Conservation (phyloP, 257 asterid genomes). For the Nicotiana benthamiana region DNA sequence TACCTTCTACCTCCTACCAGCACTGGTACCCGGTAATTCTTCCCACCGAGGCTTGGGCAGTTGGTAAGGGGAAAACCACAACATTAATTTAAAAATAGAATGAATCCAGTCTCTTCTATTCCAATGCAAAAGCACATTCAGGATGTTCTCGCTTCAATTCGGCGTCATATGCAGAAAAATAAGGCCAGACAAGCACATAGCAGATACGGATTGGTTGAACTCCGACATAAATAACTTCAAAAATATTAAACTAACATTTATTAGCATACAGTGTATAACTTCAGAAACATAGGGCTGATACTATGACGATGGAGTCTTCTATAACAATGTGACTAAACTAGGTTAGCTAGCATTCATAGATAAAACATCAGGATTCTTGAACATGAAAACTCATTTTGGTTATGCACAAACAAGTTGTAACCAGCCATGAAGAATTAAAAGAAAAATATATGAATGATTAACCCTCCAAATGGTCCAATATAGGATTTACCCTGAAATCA, state of each 20-base stretch:
- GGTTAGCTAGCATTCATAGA: not conserved
- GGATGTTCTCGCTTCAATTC: not conserved
- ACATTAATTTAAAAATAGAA: not conserved
- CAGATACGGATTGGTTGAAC: not conserved
- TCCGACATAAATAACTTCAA: not conserved
- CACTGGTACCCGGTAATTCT: not conserved
- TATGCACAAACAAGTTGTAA: not conserved
- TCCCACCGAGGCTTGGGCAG: not conserved
- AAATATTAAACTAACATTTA: not conserved
- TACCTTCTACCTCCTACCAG: not conserved
- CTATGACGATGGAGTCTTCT: not conserved
- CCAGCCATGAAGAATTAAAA: not conserved
- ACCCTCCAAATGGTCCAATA: not conserved
- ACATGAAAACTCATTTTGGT: not conserved
- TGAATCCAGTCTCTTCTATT: not conserved
- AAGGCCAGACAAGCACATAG: not conserved
- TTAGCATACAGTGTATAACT: not conserved
- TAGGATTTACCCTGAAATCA: not conserved
- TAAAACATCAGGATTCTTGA: not conserved
- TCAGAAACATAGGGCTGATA: not conserved
- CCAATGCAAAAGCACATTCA: not conserved
- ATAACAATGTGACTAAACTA: not conserved
- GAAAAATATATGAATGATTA: not conserved
- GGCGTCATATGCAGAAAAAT: not conserved
- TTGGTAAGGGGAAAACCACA: not conserved